A percentile compares a stretch with the other conserved stretches of the same genome.
phyloP scores from a whole-genome alignment of 441 rosid genomes.

The Metrosideros polymorpha region DNA sequence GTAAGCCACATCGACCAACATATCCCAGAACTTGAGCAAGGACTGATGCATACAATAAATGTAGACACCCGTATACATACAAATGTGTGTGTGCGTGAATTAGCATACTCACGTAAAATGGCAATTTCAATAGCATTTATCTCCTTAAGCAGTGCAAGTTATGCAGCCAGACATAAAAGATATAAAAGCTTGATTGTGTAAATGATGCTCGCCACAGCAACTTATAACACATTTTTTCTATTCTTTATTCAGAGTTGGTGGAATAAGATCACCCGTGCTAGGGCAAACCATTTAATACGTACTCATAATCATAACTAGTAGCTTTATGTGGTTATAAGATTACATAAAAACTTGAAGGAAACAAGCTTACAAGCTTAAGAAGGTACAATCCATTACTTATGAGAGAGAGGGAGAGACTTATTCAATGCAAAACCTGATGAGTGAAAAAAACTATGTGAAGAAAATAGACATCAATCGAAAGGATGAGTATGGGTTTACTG shows the following conservation, averaged over 20 bases:
- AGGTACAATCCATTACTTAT: not conserved
- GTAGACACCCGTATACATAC: not conserved
- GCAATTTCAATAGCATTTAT: not conserved
- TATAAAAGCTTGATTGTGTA: not conserved
- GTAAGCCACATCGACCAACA: slow-evolving; percentile 95
- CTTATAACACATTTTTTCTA: not conserved
- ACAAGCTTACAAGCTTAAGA: not conserved
- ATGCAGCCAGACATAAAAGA: not conserved
- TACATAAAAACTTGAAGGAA: not conserved
- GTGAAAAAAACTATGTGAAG: not conserved
- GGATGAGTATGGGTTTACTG: slow-evolving; percentile 44
- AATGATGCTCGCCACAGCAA: not conserved
- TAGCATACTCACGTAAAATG: not conserved
- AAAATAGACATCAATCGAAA: not conserved
- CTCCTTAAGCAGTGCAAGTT: not conserved
- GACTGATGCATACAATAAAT: slow-evolving; percentile 1
- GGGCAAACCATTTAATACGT: not conserved
- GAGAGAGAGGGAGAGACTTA: not conserved
- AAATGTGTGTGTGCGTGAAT: not conserved
- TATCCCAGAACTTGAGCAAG: slow-evolving; percentile 28
- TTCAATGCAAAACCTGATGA: not conserved
- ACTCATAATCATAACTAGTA: not conserved
- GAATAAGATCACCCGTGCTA: not conserved
- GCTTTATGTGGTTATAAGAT: not conserved
- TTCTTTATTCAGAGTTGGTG: not conserved